phyloP scores from a whole-genome alignment of 2,329 filamentous ascomycete genomes.

The Penicillium brevicompactum region DNA sequence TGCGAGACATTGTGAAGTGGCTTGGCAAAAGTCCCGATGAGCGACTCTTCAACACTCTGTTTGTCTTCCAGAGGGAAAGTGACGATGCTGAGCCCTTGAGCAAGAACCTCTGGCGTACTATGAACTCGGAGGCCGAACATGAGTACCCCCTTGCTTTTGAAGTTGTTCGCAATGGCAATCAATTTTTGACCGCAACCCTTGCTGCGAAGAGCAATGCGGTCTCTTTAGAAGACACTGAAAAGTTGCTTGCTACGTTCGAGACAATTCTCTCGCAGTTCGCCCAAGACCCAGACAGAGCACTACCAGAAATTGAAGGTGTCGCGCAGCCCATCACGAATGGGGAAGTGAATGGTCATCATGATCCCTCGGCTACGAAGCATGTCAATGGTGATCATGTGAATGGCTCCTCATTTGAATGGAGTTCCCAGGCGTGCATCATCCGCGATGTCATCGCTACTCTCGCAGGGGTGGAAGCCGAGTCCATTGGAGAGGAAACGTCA shows the following conservation, averaged over 20 bases:
- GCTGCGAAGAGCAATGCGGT: slow-evolving; percentile 57
- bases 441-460: slow-evolving; percentile 66
- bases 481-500: slow-evolving; percentile 61
- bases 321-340: slow-evolving; percentile 5
- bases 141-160: slow-evolving; percentile 82
- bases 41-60: slow-evolving; percentile 75
- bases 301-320: slow-evolving; percentile 18
- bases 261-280: slow-evolving; percentile 40
- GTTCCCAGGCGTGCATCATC: slow-evolving; percentile 53
- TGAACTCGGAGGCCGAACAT: slow-evolving; percentile 52
- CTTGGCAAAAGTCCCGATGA: slow-evolving; percentile 57
- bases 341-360: neutral
- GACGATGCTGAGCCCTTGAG: slow-evolving; percentile 21
- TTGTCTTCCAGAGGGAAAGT: slow-evolving; percentile 71
- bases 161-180: slow-evolving; percentile 56
- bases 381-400: neutral
- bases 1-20: slow-evolving; percentile 82
- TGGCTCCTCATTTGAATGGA: slow-evolving; percentile 59
- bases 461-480: slow-evolving; percentile 53
- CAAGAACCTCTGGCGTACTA: slow-evolving; percentile 56
- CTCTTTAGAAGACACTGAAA: slow-evolving; percentile 34
- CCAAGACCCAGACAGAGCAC: slow-evolving; percentile 28
- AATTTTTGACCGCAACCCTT: slow-evolving; percentile 58
- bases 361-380: neutral
- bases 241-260: slow-evolving; percentile 50